A percentile compares a stretch with the other conserved stretches of the same genome.
Conservation (phyloP, 305 asterid species). For the Ilex paraguariensis region DNA sequence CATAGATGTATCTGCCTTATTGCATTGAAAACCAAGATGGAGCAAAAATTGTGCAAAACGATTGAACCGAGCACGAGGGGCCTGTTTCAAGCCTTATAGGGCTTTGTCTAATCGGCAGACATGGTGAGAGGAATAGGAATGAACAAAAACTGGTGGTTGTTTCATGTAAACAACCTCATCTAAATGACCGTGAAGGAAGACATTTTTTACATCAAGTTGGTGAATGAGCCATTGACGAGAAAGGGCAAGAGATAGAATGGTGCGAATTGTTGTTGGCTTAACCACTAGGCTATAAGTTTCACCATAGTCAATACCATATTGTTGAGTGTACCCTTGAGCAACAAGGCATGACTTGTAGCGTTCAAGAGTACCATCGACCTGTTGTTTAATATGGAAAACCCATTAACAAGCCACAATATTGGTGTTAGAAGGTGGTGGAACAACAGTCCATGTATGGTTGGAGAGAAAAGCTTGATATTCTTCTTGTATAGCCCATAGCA, state of each 20-base stretch:
- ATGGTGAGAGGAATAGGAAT: neutral
- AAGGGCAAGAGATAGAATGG: neutral
- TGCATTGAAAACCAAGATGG: neutral
- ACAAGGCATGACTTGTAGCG: neutral
- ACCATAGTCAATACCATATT: too few relatives aligned
- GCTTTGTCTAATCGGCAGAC: neutral
- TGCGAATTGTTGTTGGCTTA: too few relatives aligned
- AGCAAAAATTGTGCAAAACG: neutral
- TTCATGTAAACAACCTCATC: neutral
- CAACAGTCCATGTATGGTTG: neutral
- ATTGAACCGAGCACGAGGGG: neutral
- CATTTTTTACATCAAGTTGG: neutral
- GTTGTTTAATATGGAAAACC: too few relatives aligned
- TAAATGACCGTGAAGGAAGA: neutral
- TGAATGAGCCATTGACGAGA: neutral
- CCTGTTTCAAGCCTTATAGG: neutral
- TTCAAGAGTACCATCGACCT: neutral
- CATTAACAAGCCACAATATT: too few relatives aligned
- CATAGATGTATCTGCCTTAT: neutral
- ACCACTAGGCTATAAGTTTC: too few relatives aligned
- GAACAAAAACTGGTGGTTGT: neutral
- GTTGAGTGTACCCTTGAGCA: too few relatives aligned
- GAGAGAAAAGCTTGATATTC: neutral
- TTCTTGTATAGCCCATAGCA: neutral
- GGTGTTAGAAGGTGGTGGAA: neutral